Percentiles rank a stretch among this genome's conserved stretches.
phyloP scores from a whole-genome alignment of 2,329 filamentous ascomycete species.

The Aspergillus felis region DNA sequence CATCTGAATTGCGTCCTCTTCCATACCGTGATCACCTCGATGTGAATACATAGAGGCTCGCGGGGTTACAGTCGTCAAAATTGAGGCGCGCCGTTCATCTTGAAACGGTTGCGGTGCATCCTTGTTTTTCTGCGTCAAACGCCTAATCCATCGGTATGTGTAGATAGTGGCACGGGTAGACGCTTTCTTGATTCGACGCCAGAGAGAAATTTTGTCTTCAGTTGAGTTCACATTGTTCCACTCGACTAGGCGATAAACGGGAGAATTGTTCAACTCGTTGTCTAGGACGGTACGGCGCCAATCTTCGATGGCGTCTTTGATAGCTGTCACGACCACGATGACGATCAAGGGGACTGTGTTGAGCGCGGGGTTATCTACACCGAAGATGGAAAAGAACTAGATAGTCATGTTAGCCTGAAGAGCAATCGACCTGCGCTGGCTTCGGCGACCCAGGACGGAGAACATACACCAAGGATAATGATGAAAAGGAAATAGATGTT shows the following conservation, averaged over 20 bases:
- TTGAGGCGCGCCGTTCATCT: constrained; percentile 62
- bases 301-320: constrained; percentile 96
- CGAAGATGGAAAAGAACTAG: constrained; percentile 95
- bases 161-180: constrained; percentile 61
- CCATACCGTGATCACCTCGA: constrained; percentile 38
- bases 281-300: constrained; percentile 88
- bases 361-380: constrained; percentile 81
- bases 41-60: constrained; percentile 56
- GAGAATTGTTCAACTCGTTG: constrained; percentile 92
- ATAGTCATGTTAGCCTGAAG: constrained; percentile 17
- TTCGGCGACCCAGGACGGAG: neutral
- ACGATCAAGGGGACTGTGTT: constrained; percentile 90
- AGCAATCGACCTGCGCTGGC: neutral
- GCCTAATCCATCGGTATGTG: constrained; percentile 51
- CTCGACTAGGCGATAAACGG: constrained; percentile 80
- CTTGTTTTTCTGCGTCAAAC: constrained; percentile 49
- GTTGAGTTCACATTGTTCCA: constrained; percentile 93
- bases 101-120: constrained; percentile 19
- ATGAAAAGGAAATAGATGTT: constrained; percentile 98
- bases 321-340: constrained; percentile 79
- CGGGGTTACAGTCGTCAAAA: constrained; percentile 57
- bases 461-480: constrained; percentile 86
- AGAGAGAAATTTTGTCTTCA: constrained; percentile 77
- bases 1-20: constrained; percentile 79
- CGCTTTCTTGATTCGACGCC: constrained; percentile 89